Percentiles rank a stretch among this genome's conserved stretches.
phyloP scores from a whole-genome alignment of 2,329 filamentous ascomycete genomes.

The Fonsecaea monophora region DNA sequence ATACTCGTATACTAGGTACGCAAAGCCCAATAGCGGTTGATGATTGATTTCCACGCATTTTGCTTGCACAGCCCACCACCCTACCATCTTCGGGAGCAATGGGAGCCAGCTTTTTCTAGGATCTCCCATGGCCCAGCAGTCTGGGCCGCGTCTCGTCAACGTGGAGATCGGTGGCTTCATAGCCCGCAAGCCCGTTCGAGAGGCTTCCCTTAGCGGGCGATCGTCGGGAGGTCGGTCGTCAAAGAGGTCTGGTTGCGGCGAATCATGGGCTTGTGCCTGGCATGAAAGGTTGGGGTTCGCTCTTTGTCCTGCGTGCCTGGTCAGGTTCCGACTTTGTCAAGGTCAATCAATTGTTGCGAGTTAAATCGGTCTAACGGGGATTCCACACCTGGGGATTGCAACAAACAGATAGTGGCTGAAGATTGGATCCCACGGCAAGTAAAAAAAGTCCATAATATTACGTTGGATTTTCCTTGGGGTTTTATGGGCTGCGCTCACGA shows the following conservation, averaged over 20 bases:
- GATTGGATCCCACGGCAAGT: neutral
- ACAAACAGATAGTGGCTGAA: neutral
- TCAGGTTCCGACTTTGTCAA: neutral
- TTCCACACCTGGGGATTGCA: neutral
- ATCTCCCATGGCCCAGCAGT: neutral
- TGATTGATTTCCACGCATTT: neutral
- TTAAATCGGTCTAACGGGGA: neutral
- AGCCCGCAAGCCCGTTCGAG: constrained; percentile 4
- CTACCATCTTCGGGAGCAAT: neutral
- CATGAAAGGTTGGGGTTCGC: constrained; percentile 1
- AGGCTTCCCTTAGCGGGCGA: constrained; percentile 28
- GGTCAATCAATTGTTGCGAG: neutral
- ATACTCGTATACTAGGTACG: neutral
- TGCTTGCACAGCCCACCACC: constrained; percentile 9
- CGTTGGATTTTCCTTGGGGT: constrained; percentile 25
- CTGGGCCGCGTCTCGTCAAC: neutral
- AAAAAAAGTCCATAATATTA: constrained; percentile 19
- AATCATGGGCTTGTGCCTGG: constrained; percentile 32
- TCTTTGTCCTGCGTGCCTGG: neutral
- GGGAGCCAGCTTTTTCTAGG: constrained; percentile 8
- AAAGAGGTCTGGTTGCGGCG: constrained; percentile 28
- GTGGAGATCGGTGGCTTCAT: constrained; percentile 3
- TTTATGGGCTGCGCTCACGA: neutral
- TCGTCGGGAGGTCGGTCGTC: constrained; percentile 5
- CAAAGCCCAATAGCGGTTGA: neutral